A percentile compares a stretch with the other conserved stretches of the same genome.
phyloP scores from a whole-genome alignment of 2,329 filamentous ascomycete species.

The Ophiobolus disseminans region DNA sequence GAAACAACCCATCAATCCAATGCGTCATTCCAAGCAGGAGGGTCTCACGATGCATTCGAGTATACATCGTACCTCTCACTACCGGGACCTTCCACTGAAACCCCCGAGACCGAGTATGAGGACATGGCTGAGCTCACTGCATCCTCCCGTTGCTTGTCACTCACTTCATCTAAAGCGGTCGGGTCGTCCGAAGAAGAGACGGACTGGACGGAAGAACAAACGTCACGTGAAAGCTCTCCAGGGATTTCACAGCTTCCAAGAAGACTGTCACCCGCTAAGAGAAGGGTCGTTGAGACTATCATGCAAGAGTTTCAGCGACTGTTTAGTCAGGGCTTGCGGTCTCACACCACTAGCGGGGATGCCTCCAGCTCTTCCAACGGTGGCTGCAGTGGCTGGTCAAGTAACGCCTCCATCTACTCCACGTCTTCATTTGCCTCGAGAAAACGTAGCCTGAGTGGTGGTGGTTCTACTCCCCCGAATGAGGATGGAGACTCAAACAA shows the following conservation, averaged over 20 bases:
- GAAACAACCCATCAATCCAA: not conserved
- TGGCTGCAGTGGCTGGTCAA: slow-evolving; percentile 11
- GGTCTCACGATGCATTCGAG: not conserved
- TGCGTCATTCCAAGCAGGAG: not conserved
- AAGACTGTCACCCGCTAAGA: slow-evolving; percentile 27
- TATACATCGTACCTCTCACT: not conserved
- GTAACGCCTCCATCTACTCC: slow-evolving; percentile 19
- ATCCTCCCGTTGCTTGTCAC: slow-evolving; percentile 27
- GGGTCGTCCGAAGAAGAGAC: slow-evolving; percentile 33
- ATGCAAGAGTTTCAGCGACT: slow-evolving; percentile 31
- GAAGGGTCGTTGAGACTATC: slow-evolving; percentile 22
- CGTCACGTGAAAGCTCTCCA: slow-evolving; percentile 24
- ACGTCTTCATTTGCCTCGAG: slow-evolving; percentile 24
- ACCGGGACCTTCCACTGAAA: not conserved
- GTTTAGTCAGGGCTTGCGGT: slow-evolving; percentile 15
- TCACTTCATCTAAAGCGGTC: slow-evolving; percentile 23
- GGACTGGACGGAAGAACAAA: slow-evolving; percentile 30
- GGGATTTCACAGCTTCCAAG: slow-evolving; percentile 21
- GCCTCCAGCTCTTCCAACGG: slow-evolving; percentile 9
- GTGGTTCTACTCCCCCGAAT: slow-evolving; percentile 23
- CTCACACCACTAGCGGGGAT: slow-evolving; percentile 12
- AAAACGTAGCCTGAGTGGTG: slow-evolving; percentile 31
- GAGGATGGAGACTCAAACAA: slow-evolving; percentile 33
- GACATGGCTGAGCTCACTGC: slow-evolving; percentile 23
- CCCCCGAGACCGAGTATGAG: slow-evolving; percentile 2